Evolutionary conservation across 352 stramenopile genomes (phyloP).

Genomic region (Pythium aquatile): DNA sequence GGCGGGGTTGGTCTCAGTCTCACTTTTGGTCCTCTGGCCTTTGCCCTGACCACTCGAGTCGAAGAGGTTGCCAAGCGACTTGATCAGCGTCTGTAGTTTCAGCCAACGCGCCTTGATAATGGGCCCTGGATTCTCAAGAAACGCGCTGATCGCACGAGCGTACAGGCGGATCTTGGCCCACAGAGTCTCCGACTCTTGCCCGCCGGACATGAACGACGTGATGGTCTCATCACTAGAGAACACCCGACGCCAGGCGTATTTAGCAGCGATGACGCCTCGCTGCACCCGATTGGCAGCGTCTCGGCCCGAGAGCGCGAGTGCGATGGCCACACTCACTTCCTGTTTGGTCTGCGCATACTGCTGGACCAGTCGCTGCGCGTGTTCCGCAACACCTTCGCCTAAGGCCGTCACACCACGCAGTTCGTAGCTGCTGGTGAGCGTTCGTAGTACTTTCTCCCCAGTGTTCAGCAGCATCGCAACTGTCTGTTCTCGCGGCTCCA

Average conservation of each 20-base stretch:
- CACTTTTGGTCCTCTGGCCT: not conserved
- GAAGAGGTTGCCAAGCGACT: constrained; percentile 1
- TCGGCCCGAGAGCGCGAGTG: constrained; percentile 23
- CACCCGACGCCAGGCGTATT: constrained; percentile 43
- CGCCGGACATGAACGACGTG: constrained; percentile 30
- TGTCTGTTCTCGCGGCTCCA: constrained; percentile 31
- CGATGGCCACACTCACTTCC: constrained; percentile 20
- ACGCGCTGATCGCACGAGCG: not conserved
- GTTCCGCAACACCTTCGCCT: constrained; percentile 33
- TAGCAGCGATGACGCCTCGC: constrained; percentile 35
- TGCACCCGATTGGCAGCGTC: constrained; percentile 28
- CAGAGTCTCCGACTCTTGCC: constrained; percentile 21
- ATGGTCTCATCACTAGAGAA: constrained; percentile 24
- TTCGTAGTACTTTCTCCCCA: constrained; percentile 38
- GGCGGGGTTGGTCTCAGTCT: not conserved
- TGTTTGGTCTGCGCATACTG: constrained; percentile 30
- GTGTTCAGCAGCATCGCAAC: constrained; percentile 45
- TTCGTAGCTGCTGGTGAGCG: constrained; percentile 44
- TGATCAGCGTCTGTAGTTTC: constrained; percentile 17
- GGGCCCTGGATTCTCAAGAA: constrained; percentile 21
- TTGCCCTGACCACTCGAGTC: not conserved
- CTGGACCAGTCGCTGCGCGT: constrained; percentile 33
- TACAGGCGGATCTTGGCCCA: constrained; percentile 24
- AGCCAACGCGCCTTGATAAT: constrained; percentile 20
- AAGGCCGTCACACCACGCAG: constrained; percentile 41